These are phyloP conservation scores for Rosa persica DNA, from an alignment of 306 rosid genomes.

Conservation along the genomic window DNA sequence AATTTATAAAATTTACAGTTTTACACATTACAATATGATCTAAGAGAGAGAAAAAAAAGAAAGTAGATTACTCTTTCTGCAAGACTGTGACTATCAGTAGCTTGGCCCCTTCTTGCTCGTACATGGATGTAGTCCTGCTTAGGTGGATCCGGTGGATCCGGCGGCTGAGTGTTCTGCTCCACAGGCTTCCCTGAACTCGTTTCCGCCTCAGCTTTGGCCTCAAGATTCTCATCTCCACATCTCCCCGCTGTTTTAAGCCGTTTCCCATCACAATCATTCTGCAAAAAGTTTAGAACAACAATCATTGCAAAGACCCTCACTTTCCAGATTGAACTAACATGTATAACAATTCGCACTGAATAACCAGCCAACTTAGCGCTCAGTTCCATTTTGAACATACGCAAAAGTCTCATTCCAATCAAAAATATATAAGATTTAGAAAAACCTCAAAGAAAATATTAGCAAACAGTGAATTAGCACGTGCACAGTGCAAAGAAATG, in stretches of 20 bases:
- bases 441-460: not conserved
- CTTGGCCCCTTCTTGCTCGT: constrained; percentile 95
- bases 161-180: constrained; percentile 48
- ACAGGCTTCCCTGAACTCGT: constrained; percentile 70
- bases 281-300: constrained; percentile 12
- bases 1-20: not conserved
- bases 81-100: constrained; percentile 92
- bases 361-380: not conserved
- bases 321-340: not conserved
- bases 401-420: not conserved
- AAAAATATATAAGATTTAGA: not conserved
- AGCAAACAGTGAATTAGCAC: not conserved
- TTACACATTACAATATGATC: not conserved
- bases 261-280: constrained; percentile 62
- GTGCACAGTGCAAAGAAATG: not conserved
- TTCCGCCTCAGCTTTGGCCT: constrained; percentile 56
- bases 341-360: not conserved
- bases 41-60: not conserved
- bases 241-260: constrained; percentile 44
- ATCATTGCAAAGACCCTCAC: not conserved
- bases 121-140: constrained; percentile 92
- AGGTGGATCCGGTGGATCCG: constrained; percentile 70
- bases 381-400: not conserved
- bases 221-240: constrained; percentile 44
- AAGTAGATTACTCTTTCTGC: constrained; percentile 78